Conservation (phyloP, 2,329 filamentous ascomycete genomes). For the Aureobasidium uvarum region DNA sequence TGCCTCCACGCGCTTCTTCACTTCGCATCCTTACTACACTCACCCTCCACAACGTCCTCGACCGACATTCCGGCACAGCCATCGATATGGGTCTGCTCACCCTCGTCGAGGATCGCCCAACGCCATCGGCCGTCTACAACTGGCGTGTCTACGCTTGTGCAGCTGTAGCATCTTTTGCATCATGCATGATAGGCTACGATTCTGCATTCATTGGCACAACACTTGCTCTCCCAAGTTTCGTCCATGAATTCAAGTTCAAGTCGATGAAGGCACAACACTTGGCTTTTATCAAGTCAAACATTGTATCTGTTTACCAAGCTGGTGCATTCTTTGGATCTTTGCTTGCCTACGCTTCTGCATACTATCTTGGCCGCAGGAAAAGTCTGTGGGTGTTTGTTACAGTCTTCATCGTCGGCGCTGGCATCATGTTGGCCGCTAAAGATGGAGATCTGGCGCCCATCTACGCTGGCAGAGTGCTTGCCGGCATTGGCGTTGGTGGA, state of each 20-base stretch:
- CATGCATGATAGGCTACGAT: conserved; percentile 63
- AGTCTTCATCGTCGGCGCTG: conserved; percentile 68
- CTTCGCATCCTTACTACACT: neutral
- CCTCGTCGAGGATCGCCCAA: conserved; percentile 48
- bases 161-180: conserved; percentile 55
- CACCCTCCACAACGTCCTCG: neutral
- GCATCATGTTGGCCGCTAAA: conserved; percentile 66
- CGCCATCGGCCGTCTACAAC: conserved; percentile 59
- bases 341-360: conserved; percentile 63
- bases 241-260: conserved; percentile 63
- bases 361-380: conserved; percentile 65
- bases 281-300: conserved; percentile 67
- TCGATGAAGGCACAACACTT: conserved; percentile 50
- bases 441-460: conserved; percentile 62
- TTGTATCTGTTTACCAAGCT: conserved; percentile 78
- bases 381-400: conserved; percentile 61
- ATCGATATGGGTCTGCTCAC: conserved; percentile 41
- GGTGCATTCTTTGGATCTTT: conserved; percentile 81
- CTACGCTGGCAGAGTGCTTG: conserved; percentile 56
- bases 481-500: conserved; percentile 57
- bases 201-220: conserved; percentile 78
- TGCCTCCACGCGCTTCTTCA: neutral
- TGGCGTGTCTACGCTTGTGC: conserved; percentile 58
- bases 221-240: conserved; percentile 67
- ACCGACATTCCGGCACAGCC: neutral